Base-by-base conservation (phyloP, 2,329 filamentous ascomycete genomes). In the Fusarium euwallaceae region DNA sequence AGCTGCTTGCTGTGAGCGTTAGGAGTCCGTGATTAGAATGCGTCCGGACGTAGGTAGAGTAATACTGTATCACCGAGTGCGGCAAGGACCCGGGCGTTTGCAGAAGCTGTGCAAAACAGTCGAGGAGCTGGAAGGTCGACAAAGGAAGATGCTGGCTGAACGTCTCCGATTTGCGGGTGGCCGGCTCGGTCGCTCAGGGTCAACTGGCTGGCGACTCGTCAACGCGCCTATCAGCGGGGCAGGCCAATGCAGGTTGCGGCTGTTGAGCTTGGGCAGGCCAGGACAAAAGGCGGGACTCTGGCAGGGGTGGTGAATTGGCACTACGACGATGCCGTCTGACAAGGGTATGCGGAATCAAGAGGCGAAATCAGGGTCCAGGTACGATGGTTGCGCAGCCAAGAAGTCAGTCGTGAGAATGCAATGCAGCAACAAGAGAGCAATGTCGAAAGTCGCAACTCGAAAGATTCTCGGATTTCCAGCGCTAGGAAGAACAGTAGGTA, bases 171-270 rank as follows among this genome's bases (percentile, higher is more conserved):
- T 75, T 76, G 67, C 69, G 68, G 75, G 74, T 71, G 74, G 66
- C 51, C 66, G 65, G 63, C 60, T 69, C 36, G 61, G 71, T 69
- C 63, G 70, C 56, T 72, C 51, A 71, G 67, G 71, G 76, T 74
- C 41, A 67, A 68, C 61, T 71, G 55, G 64, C 61, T 61, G 59
- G 67, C 64, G 64, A 76, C 71, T 74, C 68, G 76, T 69, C 66
- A 55, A 65, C 62, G 64, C 43, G 67, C 74, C 74, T 71, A 70
- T 71, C 67, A 77, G 77, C 77, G 77, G 77, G 77, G 77, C 76
- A 76, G 64, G 67, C 58, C 65, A 76, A 73, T 76, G 72, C 61
- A 64, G 41, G 64, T 72, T 75, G 75, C 76, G 67, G 70, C 74
- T 72, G 75, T 78, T 64, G 72, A 73, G 75, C 72, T 71, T 76